phyloP scores from a whole-genome alignment of 768 basidiomycete genomes.

The Lactifluus piperatus region DNA sequence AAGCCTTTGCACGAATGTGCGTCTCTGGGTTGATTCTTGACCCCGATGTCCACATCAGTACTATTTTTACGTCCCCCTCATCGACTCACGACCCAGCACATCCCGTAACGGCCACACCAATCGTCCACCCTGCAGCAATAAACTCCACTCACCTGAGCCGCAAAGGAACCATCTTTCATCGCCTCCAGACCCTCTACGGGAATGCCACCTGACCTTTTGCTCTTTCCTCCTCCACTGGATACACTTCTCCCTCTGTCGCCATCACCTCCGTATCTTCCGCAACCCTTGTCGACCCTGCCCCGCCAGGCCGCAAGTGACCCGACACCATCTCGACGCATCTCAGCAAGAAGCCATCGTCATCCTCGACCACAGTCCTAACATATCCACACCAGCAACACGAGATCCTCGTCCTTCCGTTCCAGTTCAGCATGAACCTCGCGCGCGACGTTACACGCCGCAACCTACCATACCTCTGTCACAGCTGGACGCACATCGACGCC shows the following conservation, averaged over 20 bases:
- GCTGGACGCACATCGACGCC: conserved; percentile 87
- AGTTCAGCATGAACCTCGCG: conserved; percentile 45
- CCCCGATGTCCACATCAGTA: too few relatives aligned
- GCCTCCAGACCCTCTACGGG: conserved; percentile 35
- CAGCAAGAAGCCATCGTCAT: background rate
- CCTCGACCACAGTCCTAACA: background rate
- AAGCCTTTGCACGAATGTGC: conserved; percentile 81
- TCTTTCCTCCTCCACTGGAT: too few relatives aligned
- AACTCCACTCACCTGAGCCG: conserved; percentile 24
- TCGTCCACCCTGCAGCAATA: background rate
- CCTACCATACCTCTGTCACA: conserved; percentile 84
- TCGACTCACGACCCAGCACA: conserved; percentile 25
- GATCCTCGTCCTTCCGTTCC: conserved; percentile 43
- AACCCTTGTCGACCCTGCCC: conserved; percentile 4
- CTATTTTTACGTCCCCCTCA: conserved; percentile 38
- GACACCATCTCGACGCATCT: conserved; percentile 2
- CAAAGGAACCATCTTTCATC: conserved; percentile 36
- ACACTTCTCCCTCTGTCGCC: conserved; percentile 27
- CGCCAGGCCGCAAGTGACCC: background rate
- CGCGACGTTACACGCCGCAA: conserved; percentile 51
- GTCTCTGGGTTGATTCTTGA: conserved; percentile 49
- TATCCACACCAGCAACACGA: background rate
- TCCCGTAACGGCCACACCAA: conserved; percentile 25
- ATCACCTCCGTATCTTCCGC: conserved; percentile 10
- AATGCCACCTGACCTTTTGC: conserved; percentile 49